Conservation (phyloP, 1,284 basidiomycete genomes). For the Puccinia horiana region DNA sequence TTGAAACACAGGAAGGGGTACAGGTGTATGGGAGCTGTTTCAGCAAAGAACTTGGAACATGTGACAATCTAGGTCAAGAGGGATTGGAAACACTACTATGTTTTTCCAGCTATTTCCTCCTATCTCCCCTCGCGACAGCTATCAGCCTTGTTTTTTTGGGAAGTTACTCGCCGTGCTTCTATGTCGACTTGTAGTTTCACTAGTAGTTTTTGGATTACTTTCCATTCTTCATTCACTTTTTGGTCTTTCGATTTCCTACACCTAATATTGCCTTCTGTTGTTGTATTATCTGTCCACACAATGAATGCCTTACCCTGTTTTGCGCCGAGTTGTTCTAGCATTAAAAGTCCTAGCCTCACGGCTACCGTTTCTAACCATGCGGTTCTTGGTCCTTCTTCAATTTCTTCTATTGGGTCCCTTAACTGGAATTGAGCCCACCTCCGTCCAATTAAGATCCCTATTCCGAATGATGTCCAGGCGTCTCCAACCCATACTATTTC, state of each 20-base stretch:
- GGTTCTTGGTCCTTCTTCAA: too few species aligned
- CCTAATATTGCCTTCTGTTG: not conserved
- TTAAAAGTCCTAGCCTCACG: too few species aligned
- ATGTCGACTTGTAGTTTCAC: not conserved
- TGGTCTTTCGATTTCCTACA: not conserved
- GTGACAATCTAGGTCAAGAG: too few species aligned
- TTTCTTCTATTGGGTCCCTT: too few species aligned
- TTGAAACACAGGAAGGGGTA: too few species aligned
- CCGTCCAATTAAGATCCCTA: not conserved
- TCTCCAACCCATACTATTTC: not conserved
- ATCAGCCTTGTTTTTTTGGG: not conserved
- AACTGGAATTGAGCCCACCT: not conserved
- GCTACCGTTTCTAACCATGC: too few species aligned
- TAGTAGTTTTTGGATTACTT: not conserved
- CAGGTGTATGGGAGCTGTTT: too few species aligned
- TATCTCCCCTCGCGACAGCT: not conserved
- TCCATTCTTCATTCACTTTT: conserved; percentile 1
- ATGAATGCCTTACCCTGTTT: not conserved
- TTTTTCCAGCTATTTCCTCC: too few species aligned
- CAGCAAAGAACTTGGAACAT: too few species aligned
- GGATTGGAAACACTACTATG: too few species aligned
- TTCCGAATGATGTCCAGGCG: not conserved
- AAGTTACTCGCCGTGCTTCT: too few species aligned
- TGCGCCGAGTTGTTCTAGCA: not conserved
- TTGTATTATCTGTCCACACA: too few species aligned